Conservation (phyloP, 1,139 yeast species). For the Yamadazyma taylorii region DNA sequence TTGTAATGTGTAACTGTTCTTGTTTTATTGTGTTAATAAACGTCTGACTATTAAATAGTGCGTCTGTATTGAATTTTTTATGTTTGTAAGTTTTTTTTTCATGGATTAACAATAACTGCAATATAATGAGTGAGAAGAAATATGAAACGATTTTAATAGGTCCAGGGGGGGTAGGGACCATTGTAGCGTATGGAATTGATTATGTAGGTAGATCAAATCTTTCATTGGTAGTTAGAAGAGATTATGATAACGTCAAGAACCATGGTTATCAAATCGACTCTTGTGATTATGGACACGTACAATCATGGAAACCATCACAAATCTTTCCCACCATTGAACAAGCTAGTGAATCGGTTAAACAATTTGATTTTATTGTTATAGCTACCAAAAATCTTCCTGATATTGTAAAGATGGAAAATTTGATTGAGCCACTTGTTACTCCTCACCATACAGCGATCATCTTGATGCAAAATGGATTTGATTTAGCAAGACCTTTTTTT, state of each 20-base stretch:
- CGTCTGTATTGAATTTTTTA: not conserved
- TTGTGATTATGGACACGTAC: conserved; percentile 29
- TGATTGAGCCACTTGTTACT: conserved; percentile 11
- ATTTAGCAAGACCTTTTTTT: conserved; percentile 12
- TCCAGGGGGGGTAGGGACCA: conserved; percentile 64
- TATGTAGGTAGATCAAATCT: conserved; percentile 47
- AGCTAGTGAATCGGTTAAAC: conserved; percentile 19
- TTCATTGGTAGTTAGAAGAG: conserved; percentile 44
- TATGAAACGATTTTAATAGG: conserved; percentile 34
- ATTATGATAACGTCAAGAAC: conserved; percentile 25
- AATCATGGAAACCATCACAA: conserved; percentile 26
- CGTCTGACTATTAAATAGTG: too few species aligned
- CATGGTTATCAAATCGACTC: conserved; percentile 34
- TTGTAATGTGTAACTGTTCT: too few species aligned
- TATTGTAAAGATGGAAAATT: conserved; percentile 11
- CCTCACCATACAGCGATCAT: conserved; percentile 19
- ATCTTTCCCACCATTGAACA: conserved; percentile 26
- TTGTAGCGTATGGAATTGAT: conserved; percentile 62
- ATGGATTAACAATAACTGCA: not conserved
- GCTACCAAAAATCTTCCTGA: conserved; percentile 35
- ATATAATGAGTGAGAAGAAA: conserved; percentile 11
- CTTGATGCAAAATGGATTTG: conserved; percentile 36
- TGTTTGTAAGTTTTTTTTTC: not conserved
- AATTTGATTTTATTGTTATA: conserved; percentile 32
- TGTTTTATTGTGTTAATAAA: too few species aligned